Percentiles rank a stretch among this genome's conserved stretches.
Evolutionary conservation across 306 rosid genomes (phyloP).

Genomic region (Argentina anserina): DNA sequence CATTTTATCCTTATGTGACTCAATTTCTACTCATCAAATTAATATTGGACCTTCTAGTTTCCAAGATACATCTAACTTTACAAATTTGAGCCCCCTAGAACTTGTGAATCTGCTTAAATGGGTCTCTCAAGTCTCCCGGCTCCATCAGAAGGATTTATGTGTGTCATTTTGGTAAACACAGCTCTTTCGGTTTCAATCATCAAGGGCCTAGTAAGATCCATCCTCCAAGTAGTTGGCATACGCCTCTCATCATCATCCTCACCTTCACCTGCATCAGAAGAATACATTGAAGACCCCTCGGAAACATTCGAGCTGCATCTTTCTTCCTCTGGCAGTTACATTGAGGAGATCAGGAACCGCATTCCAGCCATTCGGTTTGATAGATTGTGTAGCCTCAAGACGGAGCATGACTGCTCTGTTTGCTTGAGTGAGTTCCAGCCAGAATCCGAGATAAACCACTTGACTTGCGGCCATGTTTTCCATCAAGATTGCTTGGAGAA

Average conservation of each 20-base stretch:
- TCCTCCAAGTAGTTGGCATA: conserved; percentile 68
- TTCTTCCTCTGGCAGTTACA: conserved; percentile 40
- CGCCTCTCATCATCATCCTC: conserved; percentile 47
- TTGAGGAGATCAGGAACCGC: conserved; percentile 58
- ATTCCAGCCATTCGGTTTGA: conserved; percentile 54
- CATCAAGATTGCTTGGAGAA: conserved; percentile 81
- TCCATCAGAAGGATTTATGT: conserved; percentile 84
- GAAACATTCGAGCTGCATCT: conserved; percentile 45
- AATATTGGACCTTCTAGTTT: conserved; percentile 10
- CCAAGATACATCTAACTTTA: background rate
- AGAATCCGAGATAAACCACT: conserved; percentile 65
- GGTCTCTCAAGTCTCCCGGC: conserved; percentile 94
- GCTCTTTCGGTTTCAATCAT: conserved; percentile 69
- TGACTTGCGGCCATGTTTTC: conserved; percentile 83
- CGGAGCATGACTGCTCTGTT: conserved; percentile 70
- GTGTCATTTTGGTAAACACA: conserved; percentile 65
- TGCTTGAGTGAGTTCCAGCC: conserved; percentile 69
- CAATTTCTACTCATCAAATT: conserved; percentile 26
- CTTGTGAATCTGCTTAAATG: conserved; percentile 40
- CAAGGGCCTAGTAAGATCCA: conserved; percentile 66
- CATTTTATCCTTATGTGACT: conserved; percentile 5
- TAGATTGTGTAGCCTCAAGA: conserved; percentile 28
- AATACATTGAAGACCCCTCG: conserved; percentile 31
- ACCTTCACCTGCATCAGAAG: conserved; percentile 33
- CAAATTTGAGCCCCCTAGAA: background rate